Evolutionary conservation across 257 asterid species (phyloP).

Genomic region (Ocimum tenuiflorum): DNA sequence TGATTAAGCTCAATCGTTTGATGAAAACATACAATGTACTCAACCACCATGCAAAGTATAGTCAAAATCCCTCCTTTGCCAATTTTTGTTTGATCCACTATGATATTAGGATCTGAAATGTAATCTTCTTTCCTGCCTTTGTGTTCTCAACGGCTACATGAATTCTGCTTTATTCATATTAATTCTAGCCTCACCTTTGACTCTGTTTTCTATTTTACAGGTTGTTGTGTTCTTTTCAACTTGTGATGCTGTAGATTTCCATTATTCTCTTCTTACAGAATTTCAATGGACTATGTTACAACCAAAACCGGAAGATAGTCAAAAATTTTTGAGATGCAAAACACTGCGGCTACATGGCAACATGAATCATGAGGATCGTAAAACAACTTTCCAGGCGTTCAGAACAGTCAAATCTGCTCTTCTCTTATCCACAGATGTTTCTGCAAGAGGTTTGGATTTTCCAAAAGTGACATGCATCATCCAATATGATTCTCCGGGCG

Average conservation of each 20-base stretch:
- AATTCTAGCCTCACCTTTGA: conserved; percentile 11
- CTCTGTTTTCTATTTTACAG: conserved; percentile 31
- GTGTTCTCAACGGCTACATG: background rate
- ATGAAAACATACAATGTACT: background rate
- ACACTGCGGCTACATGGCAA: conserved; percentile 73
- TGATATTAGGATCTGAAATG: background rate
- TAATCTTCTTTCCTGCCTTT: background rate
- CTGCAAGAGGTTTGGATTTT: conserved; percentile 94
- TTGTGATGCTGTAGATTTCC: conserved; percentile 93
- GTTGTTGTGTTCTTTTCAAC: conserved; percentile 91
- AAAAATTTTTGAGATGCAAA: conserved; percentile 62
- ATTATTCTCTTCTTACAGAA: conserved; percentile 54
- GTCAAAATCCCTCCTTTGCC: background rate
- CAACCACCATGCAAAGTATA: background rate
- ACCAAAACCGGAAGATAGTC: conserved; percentile 43
- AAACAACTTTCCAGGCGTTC: conserved; percentile 69
- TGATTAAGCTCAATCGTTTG: background rate
- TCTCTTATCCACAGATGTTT: conserved; percentile 81
- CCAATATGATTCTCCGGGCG: conserved; percentile 99
- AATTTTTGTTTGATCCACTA: background rate
- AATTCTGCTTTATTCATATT: background rate
- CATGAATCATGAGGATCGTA: conserved; percentile 84
- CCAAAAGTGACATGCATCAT: conserved; percentile 93
- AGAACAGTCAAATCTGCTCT: conserved; percentile 82
- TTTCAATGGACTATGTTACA: conserved; percentile 48